Evolutionary conservation across 1,284 basidiomycete genomes (phyloP), one percentile per base, ranked within the genome.

Genomic region (Farysia itapuensis): DNA sequence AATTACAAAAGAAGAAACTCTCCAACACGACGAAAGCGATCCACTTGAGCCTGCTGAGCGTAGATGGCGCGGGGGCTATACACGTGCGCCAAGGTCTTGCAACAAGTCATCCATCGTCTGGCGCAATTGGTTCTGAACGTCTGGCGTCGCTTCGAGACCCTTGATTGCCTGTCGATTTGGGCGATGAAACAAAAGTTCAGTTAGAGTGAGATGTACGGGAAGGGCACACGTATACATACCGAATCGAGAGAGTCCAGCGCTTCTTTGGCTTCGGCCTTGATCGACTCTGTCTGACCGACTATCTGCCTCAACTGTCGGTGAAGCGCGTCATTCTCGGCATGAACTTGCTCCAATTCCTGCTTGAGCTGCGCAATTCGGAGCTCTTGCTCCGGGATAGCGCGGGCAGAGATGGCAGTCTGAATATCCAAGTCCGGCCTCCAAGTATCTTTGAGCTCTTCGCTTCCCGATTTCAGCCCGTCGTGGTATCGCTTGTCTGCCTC

Each of bases 361-460:
- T 42, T 43, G 3, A 68, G 32, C 15, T 35, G 22, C 0, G 36
- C 20, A 4, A 71, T 42, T 12, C 64, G 50, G 7, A 35, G 30
- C 29, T 53, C 39, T 34, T 71, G 68, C 5, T 61, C 68, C 2
- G 70, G 60, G 14, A 59, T 53, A n/a, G 64, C 50, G 14, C 43
- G 42, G 1, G 70, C 70, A 23, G 56, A 50, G 15, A 70, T 59
- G 12, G 68, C 66, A 0, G 64, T 69, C 15, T 59, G 50, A 24
- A 69, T 43, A 23, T 69, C 61, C 11, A 71, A 32, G 12, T 71
- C 58, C 13, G 60, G 57, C 5, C 70, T 36, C 70, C 70, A 72
- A 9, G 67, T 60, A 20, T 72, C 70, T 20, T 58, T 70, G 18
- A 61, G 37, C 39, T 61, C 59, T 6, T 57, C 47, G 1, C 46